A percentile compares a stretch with the other conserved stretches of the same genome.
Conservation (phyloP, 495 filamentous ascomycete genomes). For the Thozetella sp. region DNA sequence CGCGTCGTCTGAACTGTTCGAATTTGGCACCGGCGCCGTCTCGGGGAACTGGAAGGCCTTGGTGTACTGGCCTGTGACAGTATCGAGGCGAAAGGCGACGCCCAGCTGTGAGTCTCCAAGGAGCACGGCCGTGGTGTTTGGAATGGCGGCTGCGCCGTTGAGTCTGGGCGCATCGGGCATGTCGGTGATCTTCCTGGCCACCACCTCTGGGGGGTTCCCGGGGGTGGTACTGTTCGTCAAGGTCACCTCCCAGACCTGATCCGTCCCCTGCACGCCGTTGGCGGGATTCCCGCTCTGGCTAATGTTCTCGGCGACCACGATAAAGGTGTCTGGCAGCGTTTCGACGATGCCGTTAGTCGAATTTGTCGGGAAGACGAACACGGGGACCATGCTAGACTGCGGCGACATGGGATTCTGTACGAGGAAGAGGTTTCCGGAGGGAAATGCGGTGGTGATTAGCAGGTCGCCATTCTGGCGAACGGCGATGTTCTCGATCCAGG, state of each 20-base stretch:
- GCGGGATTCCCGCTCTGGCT: constrained; percentile 11
- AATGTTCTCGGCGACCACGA: constrained; percentile 27
- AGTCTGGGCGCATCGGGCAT: constrained; percentile 30
- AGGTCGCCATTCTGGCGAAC: constrained; percentile 41
- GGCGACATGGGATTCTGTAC: constrained; percentile 19
- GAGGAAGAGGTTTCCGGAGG: constrained; percentile 25
- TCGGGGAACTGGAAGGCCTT: constrained; percentile 7
- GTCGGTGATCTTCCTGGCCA: constrained; percentile 16
- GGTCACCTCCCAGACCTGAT: constrained; percentile 22
- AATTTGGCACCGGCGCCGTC: constrained; percentile 5
- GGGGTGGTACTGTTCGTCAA: background rate
- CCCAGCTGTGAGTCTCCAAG: constrained; percentile 32
- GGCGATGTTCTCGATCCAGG: constrained; percentile 39
- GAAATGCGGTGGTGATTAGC: constrained; percentile 29
- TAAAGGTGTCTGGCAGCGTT: constrained; percentile 31
- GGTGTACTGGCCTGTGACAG: constrained; percentile 12
- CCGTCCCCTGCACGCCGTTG: constrained; percentile 19
- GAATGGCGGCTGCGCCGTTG: constrained; percentile 25
- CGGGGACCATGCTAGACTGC: constrained; percentile 16
- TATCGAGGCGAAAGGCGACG: constrained; percentile 23
- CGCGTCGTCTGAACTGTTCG: constrained; percentile 8
- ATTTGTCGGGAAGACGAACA: constrained; percentile 18
- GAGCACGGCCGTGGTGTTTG: constrained; percentile 9
- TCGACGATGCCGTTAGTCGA: constrained; percentile 36
- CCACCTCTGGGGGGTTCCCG: constrained; percentile 6